Base-by-base conservation (phyloP, 1,139 yeast genomes). In the Candida sp. region DNA sequence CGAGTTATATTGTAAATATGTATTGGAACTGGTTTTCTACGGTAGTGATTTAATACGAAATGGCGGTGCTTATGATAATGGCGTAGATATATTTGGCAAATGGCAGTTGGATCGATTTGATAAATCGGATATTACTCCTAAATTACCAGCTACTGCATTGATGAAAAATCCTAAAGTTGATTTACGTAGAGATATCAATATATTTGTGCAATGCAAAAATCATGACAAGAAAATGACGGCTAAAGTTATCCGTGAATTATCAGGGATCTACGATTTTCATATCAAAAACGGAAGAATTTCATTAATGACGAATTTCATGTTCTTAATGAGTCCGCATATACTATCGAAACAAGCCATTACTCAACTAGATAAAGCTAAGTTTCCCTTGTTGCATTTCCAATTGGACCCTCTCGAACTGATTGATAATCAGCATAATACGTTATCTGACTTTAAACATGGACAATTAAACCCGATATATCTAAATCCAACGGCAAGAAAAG, bases 31-130 rank as follows among this genome's bases (percentile, higher is more conserved):
- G 2, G 58, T 67, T 39, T 61, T 82, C 25, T 54, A 66, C 21
- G 71, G 82, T 49, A 72, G 70, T 44, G 70, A 75, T 44, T 41
- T 73, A 37, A 42, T 57, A 4, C 57, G 71, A 23, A 58, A 61
- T 4, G 95, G 95, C 2, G 93, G 95, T 0, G 70, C 87, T 0
- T 77, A 78, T 48, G 96, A 87, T 56, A 76, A 79, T 41, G 96
- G 96, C 0, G 72, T 86, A 5, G 96, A 87, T 58, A 66, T 87
- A 1, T 63, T 73, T 11, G 88, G 87, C 0, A 65, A 66, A 38
- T 83, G 89, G 89, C 69, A 79, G 45, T 56, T 82, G 23, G 41
- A 51, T 2, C 57, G 55, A 21, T 69, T 61, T 48, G 59, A 61
- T 49, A 45, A 53, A 21, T 7, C 34, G 19, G 8, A 37, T 9